Evolutionary conservation across 2,329 filamentous ascomycete species (phyloP).

Genomic region (Sporothrix curviconia): DNA sequence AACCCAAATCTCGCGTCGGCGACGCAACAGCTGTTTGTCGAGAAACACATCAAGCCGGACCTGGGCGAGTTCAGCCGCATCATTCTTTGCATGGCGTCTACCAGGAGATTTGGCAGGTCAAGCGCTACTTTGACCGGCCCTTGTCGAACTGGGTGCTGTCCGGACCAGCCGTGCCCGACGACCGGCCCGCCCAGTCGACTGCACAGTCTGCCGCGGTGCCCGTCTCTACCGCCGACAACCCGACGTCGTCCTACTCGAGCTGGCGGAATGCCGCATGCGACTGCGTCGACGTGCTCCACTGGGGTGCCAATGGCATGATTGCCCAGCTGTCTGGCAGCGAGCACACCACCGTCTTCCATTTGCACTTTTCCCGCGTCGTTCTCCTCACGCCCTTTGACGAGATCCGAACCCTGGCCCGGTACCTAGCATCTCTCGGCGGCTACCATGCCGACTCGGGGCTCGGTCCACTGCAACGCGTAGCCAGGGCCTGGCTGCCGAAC

Average conservation of each 20-base stretch:
- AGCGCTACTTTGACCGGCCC: background rate
- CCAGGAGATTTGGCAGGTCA: conserved; percentile 4
- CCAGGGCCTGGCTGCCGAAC: background rate
- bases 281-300: conserved; percentile 48
- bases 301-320: conserved; percentile 48
- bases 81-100: background rate
- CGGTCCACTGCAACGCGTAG: background rate
- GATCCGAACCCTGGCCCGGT: conserved; percentile 37
- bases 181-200: background rate
- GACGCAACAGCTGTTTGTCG: background rate
- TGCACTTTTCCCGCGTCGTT: conserved; percentile 48
- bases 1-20: background rate
- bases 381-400: conserved; percentile 42
- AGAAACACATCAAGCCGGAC: background rate
- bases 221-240: background rate
- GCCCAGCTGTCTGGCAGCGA: conserved; percentile 44
- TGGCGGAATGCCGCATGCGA: background rate
- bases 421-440: conserved; percentile 22
- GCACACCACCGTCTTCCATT: conserved; percentile 48
- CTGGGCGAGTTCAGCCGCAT: background rate
- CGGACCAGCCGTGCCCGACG: background rate
- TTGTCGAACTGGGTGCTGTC: background rate
- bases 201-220: background rate
- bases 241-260: background rate
- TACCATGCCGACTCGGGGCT: too few species aligned